Base-by-base conservation (phyloP, 805 yeast genomes). In the Cyberlindnera suaveolens region DNA sequence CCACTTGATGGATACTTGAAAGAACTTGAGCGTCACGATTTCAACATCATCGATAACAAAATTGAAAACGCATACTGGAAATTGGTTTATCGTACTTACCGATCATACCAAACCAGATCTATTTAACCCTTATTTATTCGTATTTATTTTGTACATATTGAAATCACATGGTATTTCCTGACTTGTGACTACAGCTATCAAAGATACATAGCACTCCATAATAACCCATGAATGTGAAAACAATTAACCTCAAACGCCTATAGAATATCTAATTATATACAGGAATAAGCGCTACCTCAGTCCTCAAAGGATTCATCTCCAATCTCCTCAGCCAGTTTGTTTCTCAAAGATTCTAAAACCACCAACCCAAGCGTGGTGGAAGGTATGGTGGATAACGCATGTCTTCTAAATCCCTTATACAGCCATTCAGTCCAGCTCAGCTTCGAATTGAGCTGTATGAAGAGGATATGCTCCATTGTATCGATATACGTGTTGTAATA, bases 321-420 rank as follows among this genome's bases (percentile, higher is more conserved):
- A 27, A 52, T 48, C 39, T 49, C 54, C 26, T 46, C 51, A 14
- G 62, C 64, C 15, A 66, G 44, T 34, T 56, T 63, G 11, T 55
- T 68, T 58, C 97, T 70, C 73, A 86, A 73, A 17, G 86, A 81
- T 62, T 91, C 97, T 61, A 91, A 78, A 14, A 87, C 87, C 38
- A 91, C 66, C 32, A 91, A 67, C 0, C 96, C 96, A 34, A 88
- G 76, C 34, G 95, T 84, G 1, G 96, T 86, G 2, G 96, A 87
- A 1, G 98, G 98, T 36, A 90, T 77, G 1, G 85, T 78, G 1
- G 87, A 74, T 38, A 85, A 56, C 0, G 95, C 83, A 47, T 82
- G 83, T 44, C 82, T 67, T 6, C 73, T 67, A 57, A 85, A 87
- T 0, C 97, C 97, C 49, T 79, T 81, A 57, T 89, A 91, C 9